phyloP scores from a whole-genome alignment of 768 basidiomycete species.

The Kwoniella pini region DNA sequence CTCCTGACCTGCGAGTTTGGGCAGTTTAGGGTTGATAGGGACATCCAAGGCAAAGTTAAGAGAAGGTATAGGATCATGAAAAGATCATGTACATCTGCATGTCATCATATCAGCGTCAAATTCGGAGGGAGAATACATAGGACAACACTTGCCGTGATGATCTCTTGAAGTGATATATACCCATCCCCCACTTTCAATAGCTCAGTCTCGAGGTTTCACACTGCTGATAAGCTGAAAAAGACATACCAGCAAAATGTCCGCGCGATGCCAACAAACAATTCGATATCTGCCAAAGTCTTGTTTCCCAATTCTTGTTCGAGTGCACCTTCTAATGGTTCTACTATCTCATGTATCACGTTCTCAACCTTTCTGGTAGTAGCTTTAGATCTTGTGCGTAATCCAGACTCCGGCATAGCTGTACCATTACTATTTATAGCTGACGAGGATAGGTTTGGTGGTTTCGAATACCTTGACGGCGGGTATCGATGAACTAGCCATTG shows the following conservation, averaged over 20 bases:
- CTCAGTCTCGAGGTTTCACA: neutral
- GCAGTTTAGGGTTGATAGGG: constrained; percentile 66
- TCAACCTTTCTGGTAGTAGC: neutral
- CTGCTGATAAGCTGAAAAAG: neutral
- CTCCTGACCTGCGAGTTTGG: constrained; percentile 36
- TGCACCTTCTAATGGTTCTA: constrained; percentile 10
- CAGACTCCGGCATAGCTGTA: neutral
- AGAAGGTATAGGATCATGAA: constrained; percentile 86
- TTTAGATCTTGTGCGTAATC: neutral
- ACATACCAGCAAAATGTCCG: constrained; percentile 69
- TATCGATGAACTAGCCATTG: constrained; percentile 47
- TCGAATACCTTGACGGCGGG: constrained; percentile 38
- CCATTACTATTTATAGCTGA: neutral
- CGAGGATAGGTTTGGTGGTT: neutral
- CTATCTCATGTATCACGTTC: neutral
- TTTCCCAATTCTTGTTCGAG: constrained; percentile 4
- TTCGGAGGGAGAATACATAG: neutral
- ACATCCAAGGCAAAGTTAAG: constrained; percentile 86
- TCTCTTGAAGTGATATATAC: constrained; percentile 82
- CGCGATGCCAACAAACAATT: constrained; percentile 66
- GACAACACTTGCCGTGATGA: constrained; percentile 59
- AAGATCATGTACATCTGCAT: constrained; percentile 70
- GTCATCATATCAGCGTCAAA: neutral
- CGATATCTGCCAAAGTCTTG: constrained; percentile 55
- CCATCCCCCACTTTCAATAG: constrained; percentile 68